Base-by-base conservation (phyloP, 805 yeast genomes). In the Metschnikowia colocasiae region DNA sequence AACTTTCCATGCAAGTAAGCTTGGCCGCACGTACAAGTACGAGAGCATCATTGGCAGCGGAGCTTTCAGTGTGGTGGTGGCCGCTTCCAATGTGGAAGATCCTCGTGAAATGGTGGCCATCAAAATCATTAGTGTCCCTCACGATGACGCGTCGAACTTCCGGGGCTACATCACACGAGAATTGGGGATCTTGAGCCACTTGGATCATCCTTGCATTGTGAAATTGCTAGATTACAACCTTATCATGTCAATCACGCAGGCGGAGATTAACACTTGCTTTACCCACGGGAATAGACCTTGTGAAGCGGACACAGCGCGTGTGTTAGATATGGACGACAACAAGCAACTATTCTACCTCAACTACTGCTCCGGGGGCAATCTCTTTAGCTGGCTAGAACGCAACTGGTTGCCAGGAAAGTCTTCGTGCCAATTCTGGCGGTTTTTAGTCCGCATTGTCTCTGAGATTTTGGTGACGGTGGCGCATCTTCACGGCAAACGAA, bases 281-380 rank as follows among this genome's bases (percentile, higher is more conserved):
- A 15, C 15, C 8, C 15, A 23, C 12, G 15, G 29, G 22, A 16
- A 20, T 10, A 29, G 37, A 29, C 27, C 26, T 23, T 25, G 3
- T 4, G 29, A 13, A 6, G 19, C 42, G 10, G 30, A 15, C 18
- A 31, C 44, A 3, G 33, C 36, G 8, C 27, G 25, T 2, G 45
- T 48, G 9, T 19, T 39, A 6, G 44, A 35, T 5, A 34, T 38
- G 40, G 52, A 48, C 12, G 63, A 60, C 33, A 72, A 51, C 56
- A 59, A 67, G 59, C 68, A 63, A 53, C 54, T 52, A 48, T 76
- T 91, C 64, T 84, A 85, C 34, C 71, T 91, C 58, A 87, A 91
- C 1, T 88, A 78, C 62, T 86, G 89, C 56, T 63, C 71, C 5
- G 98, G 98, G 4, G 97, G 98, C 3, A 96, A 90, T 58, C 64